These are phyloP conservation scores for Boletus sp. DNA, from an alignment of 1,284 basidiomycete genomes.

Conservation along the genomic window DNA sequence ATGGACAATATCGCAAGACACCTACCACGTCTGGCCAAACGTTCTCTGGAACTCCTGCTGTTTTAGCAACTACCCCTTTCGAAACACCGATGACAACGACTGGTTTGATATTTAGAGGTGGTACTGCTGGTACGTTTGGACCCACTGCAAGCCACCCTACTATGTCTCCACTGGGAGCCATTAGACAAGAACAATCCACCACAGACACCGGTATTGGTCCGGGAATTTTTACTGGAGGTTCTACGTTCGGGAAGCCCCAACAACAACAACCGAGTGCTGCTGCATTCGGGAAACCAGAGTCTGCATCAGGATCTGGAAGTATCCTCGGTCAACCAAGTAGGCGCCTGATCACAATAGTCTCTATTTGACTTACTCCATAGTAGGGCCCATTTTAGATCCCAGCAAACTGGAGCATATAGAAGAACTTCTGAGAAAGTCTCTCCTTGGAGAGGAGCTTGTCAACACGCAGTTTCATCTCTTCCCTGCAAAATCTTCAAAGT, in stretches of 20 bases:
- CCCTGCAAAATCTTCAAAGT: constrained; percentile 15
- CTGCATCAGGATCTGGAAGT: not conserved
- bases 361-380: not conserved
- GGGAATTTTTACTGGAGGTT: too few species aligned
- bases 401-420: constrained; percentile 9
- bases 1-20: not conserved
- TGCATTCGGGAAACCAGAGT: not conserved
- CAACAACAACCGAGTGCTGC: not conserved
- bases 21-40: not conserved
- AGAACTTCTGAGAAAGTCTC: constrained; percentile 15
- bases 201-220: too few species aligned
- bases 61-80: too few species aligned
- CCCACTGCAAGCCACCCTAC: too few species aligned
- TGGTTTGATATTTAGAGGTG: too few species aligned
- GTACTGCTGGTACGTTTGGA: too few species aligned
- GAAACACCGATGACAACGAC: too few species aligned
- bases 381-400: not conserved
- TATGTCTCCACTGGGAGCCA: too few species aligned
- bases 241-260: not conserved
- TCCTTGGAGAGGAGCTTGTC: constrained; percentile 22
- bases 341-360: not conserved
- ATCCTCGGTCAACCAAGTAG: not conserved
- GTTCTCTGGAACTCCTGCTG: too few species aligned
- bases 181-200: too few species aligned
- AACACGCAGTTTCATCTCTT: constrained; percentile 30